Conservation (phyloP, 139 green algal species). For the Picochlorum costavermella region DNA sequence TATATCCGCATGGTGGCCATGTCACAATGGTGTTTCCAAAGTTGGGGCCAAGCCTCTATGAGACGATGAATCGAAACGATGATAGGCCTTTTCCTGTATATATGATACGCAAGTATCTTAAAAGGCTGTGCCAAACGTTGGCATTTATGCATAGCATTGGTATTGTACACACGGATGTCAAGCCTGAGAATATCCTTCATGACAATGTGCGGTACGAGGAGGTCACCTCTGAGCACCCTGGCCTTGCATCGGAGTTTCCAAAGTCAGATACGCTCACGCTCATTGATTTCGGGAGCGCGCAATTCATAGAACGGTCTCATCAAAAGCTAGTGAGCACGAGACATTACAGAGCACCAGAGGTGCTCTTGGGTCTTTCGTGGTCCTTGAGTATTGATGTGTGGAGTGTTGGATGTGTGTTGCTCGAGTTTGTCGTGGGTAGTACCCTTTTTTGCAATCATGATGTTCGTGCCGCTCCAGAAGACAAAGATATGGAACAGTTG, state of each 20-base stretch:
- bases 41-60: slow-evolving; percentile 88
- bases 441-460: slow-evolving; percentile 97
- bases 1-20: slow-evolving; percentile 79
- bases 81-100: slow-evolving; percentile 83
- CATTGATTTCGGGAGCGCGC: slow-evolving; percentile 97
- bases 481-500: slow-evolving; percentile 89
- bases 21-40: slow-evolving; percentile 99
- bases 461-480: background rate
- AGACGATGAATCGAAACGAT: slow-evolving; percentile 87
- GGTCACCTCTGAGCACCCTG: slow-evolving; percentile 9
- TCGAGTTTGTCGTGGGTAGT: slow-evolving; percentile 87
- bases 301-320: slow-evolving; percentile 91
- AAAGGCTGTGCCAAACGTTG: slow-evolving; percentile 71
- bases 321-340: slow-evolving; percentile 72
- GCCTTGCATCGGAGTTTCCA: slow-evolving; percentile 44
- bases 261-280: slow-evolving; percentile 56
- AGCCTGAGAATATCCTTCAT: slow-evolving; percentile 98
- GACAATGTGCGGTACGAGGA: slow-evolving; percentile 8
- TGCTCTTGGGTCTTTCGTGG: slow-evolving; percentile 92
- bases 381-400: slow-evolving; percentile 90
- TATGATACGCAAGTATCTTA: slow-evolving; percentile 68
- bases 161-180: slow-evolving; percentile 96
- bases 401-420: slow-evolving; percentile 91
- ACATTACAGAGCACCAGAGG: slow-evolving; percentile 94
- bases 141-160: slow-evolving; percentile 83